Evolutionary conservation across 441 rosid species (phyloP).

Genomic region (Lepidium campestre): DNA sequence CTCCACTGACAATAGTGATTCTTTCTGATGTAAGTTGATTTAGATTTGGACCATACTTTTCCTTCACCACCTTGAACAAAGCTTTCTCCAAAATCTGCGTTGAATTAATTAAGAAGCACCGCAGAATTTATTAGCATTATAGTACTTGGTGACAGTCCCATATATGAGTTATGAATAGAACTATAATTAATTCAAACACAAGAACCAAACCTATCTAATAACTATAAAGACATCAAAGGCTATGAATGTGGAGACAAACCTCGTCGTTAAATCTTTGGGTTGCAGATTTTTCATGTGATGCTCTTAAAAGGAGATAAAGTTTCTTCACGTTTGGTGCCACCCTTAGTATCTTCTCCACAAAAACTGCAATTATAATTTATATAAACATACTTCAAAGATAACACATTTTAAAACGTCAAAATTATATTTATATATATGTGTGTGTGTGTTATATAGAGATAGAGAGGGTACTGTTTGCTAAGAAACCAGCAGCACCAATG

Average conservation of each 20-base stretch:
- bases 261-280: slow-evolving; percentile 37
- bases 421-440: no score
- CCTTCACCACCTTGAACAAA: slow-evolving; percentile 53
- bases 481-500: slow-evolving; percentile 47
- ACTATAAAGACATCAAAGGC: neutral
- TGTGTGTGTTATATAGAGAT: neutral
- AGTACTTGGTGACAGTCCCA: no score
- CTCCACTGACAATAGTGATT: slow-evolving; percentile 53
- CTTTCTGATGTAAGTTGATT: slow-evolving; percentile 41
- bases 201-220: no score
- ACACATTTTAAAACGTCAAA: no score
- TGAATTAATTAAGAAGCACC: no score
- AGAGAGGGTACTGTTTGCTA: slow-evolving; percentile 38
- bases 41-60: slow-evolving; percentile 43
- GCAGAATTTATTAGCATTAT: no score
- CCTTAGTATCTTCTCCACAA: slow-evolving; percentile 49
- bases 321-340: slow-evolving; percentile 57
- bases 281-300: slow-evolving; percentile 33
- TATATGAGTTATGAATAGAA: no score
- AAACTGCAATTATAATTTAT: slow-evolving; percentile 35
- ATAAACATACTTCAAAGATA: neutral
- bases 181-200: no score
- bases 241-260: slow-evolving; percentile 25
- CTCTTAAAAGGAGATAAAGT: slow-evolving; percentile 45
- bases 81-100: slow-evolving; percentile 55